A percentile compares a stretch with the other conserved stretches of the same genome.
Evolutionary conservation across 2,329 filamentous ascomycete species (phyloP).

Genomic region (Talaromyces sp.): DNA sequence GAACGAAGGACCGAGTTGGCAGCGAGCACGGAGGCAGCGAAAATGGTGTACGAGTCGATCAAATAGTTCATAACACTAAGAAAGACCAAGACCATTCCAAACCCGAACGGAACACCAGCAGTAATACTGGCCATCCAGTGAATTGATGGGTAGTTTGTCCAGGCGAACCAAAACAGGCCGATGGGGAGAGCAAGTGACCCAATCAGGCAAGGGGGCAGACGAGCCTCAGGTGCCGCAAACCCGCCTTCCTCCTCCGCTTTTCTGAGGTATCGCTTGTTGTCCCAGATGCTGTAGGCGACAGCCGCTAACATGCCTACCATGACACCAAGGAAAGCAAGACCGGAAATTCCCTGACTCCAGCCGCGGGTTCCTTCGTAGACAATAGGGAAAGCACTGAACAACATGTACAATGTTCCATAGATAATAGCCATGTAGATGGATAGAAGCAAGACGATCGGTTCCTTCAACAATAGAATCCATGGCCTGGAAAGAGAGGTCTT

Average conservation of each 20-base stretch:
- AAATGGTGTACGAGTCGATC: constrained; percentile 45
- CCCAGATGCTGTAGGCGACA: constrained; percentile 40
- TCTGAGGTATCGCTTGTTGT: constrained; percentile 41
- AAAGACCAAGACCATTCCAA: constrained; percentile 43
- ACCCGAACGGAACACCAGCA: constrained; percentile 39
- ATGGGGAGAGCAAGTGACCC: constrained; percentile 54
- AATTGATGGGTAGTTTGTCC: constrained; percentile 51
- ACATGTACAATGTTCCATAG: constrained; percentile 53
- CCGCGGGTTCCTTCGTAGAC: constrained; percentile 47
- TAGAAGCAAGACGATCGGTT: constrained; percentile 52
- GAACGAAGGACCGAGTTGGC: constrained; percentile 49
- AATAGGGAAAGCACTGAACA: constrained; percentile 53
- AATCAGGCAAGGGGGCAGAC: constrained; percentile 50
- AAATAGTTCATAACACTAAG: constrained; percentile 43
- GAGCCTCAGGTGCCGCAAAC: constrained; percentile 60
- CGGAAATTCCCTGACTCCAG: constrained; percentile 48
- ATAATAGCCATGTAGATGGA: constrained; percentile 52
- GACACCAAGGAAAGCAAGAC: constrained; percentile 50
- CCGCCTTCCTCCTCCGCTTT: constrained; percentile 49
- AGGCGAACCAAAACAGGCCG: constrained; percentile 60
- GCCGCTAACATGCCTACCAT: constrained; percentile 42
- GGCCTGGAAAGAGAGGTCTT: constrained; percentile 51
- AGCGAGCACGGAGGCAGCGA: constrained; percentile 42
- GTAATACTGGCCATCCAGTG: constrained; percentile 41
- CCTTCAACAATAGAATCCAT: constrained; percentile 47